phyloP scores from a whole-genome alignment of 2,329 filamentous ascomycete genomes.

The Beauveria rudraprayagi region DNA sequence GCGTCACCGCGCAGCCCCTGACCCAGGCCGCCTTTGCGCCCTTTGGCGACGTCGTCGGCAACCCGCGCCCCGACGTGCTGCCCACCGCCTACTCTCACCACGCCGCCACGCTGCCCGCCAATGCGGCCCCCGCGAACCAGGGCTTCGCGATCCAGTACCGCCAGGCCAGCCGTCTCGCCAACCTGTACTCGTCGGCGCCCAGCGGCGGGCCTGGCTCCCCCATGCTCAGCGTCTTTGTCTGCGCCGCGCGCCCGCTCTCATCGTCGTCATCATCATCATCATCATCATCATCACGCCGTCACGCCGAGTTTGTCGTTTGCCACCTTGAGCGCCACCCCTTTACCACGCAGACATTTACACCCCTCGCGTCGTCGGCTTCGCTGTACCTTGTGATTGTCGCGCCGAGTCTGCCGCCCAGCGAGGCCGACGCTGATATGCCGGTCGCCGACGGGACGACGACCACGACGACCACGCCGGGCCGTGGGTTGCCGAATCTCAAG shows the following conservation, averaged over 20 bases:
- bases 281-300: not conserved
- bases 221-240: slow-evolving; percentile 85
- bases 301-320: slow-evolving; percentile 45
- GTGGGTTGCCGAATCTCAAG: slow-evolving; percentile 63
- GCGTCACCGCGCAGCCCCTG: slow-evolving; percentile 55
- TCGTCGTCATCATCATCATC: not conserved
- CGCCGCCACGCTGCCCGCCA: slow-evolving; percentile 30
- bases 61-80: slow-evolving; percentile 53
- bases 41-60: slow-evolving; percentile 78
- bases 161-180: slow-evolving; percentile 63
- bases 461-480: slow-evolving; percentile 47
- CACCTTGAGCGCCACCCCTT: slow-evolving; percentile 89
- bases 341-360: slow-evolving; percentile 89
- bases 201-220: slow-evolving; percentile 44
- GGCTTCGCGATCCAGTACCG: slow-evolving; percentile 81
- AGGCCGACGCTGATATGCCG: slow-evolving; percentile 19
- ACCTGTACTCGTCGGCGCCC: slow-evolving; percentile 61
- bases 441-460: slow-evolving; percentile 32
- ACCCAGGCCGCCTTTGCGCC: slow-evolving; percentile 60
- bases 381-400: slow-evolving; percentile 84
- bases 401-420: slow-evolving; percentile 52
- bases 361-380: slow-evolving; percentile 47
- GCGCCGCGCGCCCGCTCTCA: slow-evolving; percentile 35
- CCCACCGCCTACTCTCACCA: slow-evolving; percentile 38
- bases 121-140: slow-evolving; percentile 66